Evolutionary conservation across 2,329 filamentous ascomycete species (phyloP), one percentile per base, ranked within the genome.

Genomic region (Colletotrichum musae): DNA sequence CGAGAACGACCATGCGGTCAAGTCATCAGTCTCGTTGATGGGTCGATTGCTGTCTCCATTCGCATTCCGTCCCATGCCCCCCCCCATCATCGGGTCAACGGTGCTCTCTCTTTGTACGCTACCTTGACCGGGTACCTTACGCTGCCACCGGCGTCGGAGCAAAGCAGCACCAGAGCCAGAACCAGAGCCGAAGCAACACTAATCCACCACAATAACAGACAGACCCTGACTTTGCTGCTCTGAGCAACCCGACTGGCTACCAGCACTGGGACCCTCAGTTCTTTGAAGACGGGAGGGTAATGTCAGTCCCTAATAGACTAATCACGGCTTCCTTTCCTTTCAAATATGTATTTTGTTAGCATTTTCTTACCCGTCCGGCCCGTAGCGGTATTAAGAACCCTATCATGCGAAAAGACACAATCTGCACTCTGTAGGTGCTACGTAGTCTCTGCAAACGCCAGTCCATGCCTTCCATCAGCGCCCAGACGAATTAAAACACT

Each of bases 81-180:
- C 28, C 12, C 39, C 28, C 48, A 58, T 60, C 58, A 51, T 60
- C 58, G 47, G 47, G 60, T 54, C 65, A 54, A 68, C 60, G 39
- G 60, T 15, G 18, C 28, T 39, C 63, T 57, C 21, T 24, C 21
- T 24, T 24, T 24, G 21, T 24, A 24, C 21, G 57, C 5, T 36
- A 50, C 47, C 21, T 4, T 3, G 21, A 24, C 3, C 21, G 21
- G 32, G 7, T 36, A 36, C 32, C 32, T 10, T 6, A 43, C 16
- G 41, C 41, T 15, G n/a, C n/a, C 28, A 15, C 58, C 58, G 58
- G 58, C 28, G 45, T 47, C 58, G 21, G 47, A 60, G 58, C 58
- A 60, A 18, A 52, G 18, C 58, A 28, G 41, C 13, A 13, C 41
- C 41, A 39, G 36, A 39, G 13, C 36, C 9, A 43, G 41, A 18